Conservation (phyloP, 805 yeast genomes). For the Wickerhamomyces bisporus region DNA sequence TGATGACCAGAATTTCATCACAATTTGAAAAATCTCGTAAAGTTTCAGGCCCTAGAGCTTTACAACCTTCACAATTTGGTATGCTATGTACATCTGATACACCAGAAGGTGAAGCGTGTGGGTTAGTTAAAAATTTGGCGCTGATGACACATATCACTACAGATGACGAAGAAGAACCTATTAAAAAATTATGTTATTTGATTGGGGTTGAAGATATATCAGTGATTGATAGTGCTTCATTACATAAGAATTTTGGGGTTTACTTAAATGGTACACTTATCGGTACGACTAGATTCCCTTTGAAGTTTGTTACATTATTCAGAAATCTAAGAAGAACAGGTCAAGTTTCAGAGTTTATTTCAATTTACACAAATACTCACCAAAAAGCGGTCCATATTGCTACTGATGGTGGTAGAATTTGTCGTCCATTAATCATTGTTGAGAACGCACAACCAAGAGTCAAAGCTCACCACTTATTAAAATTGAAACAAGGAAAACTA, state of each 20-base stretch:
- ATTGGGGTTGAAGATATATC: constrained; percentile 88
- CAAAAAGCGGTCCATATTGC: constrained; percentile 95
- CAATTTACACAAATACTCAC: constrained; percentile 84
- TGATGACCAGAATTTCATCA: constrained; percentile 99
- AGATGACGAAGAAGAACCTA: constrained; percentile 93
- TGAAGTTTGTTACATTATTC: constrained; percentile 73
- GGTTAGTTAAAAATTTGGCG: constrained; percentile 93
- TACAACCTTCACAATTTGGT: constrained; percentile 98
- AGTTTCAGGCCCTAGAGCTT: constrained; percentile 97
- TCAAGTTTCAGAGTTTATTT: constrained; percentile 81
- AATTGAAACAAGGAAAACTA: constrained; percentile 63
- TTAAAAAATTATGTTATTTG: constrained; percentile 65
- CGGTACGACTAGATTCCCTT: constrained; percentile 85
- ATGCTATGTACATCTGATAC: constrained; percentile 99
- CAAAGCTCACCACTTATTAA: constrained; percentile 58
- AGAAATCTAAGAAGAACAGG: constrained; percentile 80
- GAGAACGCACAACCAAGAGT: constrained; percentile 69
- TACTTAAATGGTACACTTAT: constrained; percentile 91
- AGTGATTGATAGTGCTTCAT: constrained; percentile 73
- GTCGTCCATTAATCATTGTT: constrained; percentile 92
- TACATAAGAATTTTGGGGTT: constrained; percentile 80
- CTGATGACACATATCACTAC: constrained; percentile 98
- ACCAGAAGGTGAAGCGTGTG: constrained; percentile 99
- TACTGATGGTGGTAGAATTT: constrained; percentile 97
- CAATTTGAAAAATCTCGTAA: constrained; percentile 97